These are phyloP conservation scores for Cytospora piceicola DNA, from an alignment of 2,329 filamentous ascomycete genomes.

Conservation along the genomic window DNA sequence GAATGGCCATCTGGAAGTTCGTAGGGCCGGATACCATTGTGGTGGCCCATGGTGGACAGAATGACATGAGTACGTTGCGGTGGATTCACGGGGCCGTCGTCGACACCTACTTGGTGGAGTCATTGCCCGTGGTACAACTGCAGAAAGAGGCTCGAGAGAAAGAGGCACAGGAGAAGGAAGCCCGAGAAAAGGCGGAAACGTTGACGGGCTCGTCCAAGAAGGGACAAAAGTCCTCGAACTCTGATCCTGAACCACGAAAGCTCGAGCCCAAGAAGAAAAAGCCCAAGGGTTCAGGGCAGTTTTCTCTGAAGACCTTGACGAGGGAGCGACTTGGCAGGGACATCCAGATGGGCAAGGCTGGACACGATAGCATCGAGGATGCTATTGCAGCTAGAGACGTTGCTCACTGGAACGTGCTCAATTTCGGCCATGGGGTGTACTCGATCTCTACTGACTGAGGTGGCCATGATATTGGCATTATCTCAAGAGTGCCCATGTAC, in stretches of 20 bases:
- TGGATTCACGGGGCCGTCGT: conserved; percentile 52
- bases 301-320: conserved; percentile 17
- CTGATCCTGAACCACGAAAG: background rate
- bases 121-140: conserved; percentile 29
- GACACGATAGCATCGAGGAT: conserved; percentile 21
- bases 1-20: conserved; percentile 47
- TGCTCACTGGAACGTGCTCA: conserved; percentile 19
- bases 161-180: conserved; percentile 21
- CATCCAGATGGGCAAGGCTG: conserved; percentile 15
- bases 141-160: conserved; percentile 31
- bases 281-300: conserved; percentile 16
- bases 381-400: conserved; percentile 21
- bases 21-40: conserved; percentile 52
- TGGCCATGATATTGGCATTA: background rate
- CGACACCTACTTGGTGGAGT: conserved; percentile 48
- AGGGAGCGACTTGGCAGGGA: conserved; percentile 13
- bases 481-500: background rate
- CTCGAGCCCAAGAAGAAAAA: conserved; percentile 3
- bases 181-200: background rate
- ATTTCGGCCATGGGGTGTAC: conserved; percentile 15
- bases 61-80: conserved; percentile 50
- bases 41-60: conserved; percentile 49
- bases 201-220: background rate
- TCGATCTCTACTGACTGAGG: conserved; percentile 1
- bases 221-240: background rate